Base-by-base conservation (phyloP, 345 rosid species). In the Dipteronia dyeriana region DNA sequence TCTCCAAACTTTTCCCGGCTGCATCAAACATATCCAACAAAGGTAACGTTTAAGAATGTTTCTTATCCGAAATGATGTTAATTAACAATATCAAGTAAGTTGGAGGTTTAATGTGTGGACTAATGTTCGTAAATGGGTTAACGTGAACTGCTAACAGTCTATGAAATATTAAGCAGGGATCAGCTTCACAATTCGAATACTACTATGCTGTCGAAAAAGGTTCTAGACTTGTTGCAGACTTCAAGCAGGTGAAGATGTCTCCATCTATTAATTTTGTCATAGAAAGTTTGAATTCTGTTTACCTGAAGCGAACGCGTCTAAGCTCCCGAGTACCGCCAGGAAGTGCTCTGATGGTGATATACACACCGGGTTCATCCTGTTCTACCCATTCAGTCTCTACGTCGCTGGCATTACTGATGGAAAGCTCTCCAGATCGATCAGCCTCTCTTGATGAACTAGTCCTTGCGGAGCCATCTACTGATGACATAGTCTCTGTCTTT, bases 271-370 rank as follows among this genome's bases (percentile, higher is more conserved):
- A 34, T 34, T 34, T 34, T 34, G 38, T 34, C 38, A 11, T 47
- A 25, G n/a, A 9, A 23, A 69, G 73, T 23, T 19, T 2, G 22
- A 62, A 31, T 49, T 43, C 25, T 67, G 75, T 75, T 68, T 75
- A 95, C 98, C 98, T 91, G 97, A 95, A 95, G 79, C 98, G 91
- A 74, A 95, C 94, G 0, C 98, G 97, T 82, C 97, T 88, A 73
- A 95, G 97, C 84, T 95, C 98, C n/a, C 91, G 88, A 10, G 87
- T 76, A 43, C 97, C 97, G 70, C 91, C 90, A 17, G 92, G 94
- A 65, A 90, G 83, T 61, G 86, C 90, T 87, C 93, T 86, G 78
- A 95, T 89, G 11, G 97, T 95, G 78, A 95, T 90, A 80, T 95
- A 95, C n/a, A 95, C 94, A 49, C 98, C 98, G 0, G 93, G 92